Base-by-base conservation (phyloP, 371 early-diverging fungal genomes). In the Syncephalastrum contaminatum region DNA sequence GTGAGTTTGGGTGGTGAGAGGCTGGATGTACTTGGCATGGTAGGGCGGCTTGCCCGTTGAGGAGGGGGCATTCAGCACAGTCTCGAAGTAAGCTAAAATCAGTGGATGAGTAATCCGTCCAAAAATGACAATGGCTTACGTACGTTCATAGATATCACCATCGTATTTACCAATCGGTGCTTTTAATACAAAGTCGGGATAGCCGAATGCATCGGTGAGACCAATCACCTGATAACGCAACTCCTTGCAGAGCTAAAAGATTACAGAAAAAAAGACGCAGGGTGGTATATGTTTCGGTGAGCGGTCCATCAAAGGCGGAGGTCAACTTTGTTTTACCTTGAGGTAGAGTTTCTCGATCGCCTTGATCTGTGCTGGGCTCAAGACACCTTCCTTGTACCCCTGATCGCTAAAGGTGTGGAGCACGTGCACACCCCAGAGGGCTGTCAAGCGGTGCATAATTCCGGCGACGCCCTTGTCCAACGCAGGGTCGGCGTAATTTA, bases 141-240 rank as follows among this genome's bases (percentile, higher is more conserved):
- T 69, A 77, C 77, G 56, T 30, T 66, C 57, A 66, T 88, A 88
- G 39, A 84, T 84, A 53, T 83, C 68, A 20, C 88, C 88, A 59
- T 86, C 82, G 21, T 77, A 75, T 46, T 75, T 75, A n/a, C 75
- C 88, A 58, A 88, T 81, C 4, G 86, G 86, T 7, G 84, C 81
- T 67, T 85, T 86, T 45, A 86, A 52, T 30, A 86, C 60, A 63
- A 82, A 88, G 55, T 88, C 88, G 14, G 88, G 86, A 27, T 79
- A 72, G 1, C 71, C 78, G 61, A 80, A 85, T 3, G 79, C 83
- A 62, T 88, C 88, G 12, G 81, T 71, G 8, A 86, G 64, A 2
- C 86, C 84, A 49, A 88, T 71, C 0, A 79, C 83, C 53, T 85
- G 80, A 25, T 68, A 64, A 25, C 89, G 80, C 30, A 86, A 59